Conservation (phyloP, 2,329 filamentous ascomycete species). For the Fusarium xyrophilum region DNA sequence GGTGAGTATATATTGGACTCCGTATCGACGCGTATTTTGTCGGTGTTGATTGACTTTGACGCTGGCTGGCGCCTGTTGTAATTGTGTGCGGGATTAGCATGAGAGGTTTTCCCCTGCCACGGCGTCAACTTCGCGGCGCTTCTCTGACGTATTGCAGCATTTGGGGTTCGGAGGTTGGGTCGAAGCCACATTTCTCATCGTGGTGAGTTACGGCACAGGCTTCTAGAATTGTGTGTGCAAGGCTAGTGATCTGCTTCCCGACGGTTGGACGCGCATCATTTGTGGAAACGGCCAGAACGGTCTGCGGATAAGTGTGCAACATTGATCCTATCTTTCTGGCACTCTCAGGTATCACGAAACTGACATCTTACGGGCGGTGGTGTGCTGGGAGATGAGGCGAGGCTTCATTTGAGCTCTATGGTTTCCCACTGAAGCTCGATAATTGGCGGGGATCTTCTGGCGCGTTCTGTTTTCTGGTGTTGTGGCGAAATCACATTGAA, state of each 20-base stretch:
- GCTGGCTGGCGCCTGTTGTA: background rate
- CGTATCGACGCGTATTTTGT: background rate
- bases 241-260: background rate
- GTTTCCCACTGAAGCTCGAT: background rate
- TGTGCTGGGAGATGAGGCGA: accelerated
- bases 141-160: background rate
- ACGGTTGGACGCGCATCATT: background rate
- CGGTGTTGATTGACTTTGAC: background rate
- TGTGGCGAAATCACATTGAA: too few species aligned
- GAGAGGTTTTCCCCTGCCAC: background rate
- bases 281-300: background rate
- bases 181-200: background rate
- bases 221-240: background rate
- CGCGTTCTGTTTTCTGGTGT: too few species aligned
- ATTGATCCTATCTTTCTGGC: too few species aligned
- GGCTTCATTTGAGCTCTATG: background rate
- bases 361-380: accelerated
- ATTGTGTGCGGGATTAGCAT: background rate
- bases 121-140: background rate
- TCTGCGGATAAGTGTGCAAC: background rate
- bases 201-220: background rate
- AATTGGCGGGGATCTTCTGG: too few species aligned
- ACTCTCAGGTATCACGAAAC: background rate
- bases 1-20: background rate
- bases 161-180: background rate